Evolutionary conservation across 495 filamentous ascomycete genomes (phyloP).

Genomic region (Delitschia confertaspora): DNA sequence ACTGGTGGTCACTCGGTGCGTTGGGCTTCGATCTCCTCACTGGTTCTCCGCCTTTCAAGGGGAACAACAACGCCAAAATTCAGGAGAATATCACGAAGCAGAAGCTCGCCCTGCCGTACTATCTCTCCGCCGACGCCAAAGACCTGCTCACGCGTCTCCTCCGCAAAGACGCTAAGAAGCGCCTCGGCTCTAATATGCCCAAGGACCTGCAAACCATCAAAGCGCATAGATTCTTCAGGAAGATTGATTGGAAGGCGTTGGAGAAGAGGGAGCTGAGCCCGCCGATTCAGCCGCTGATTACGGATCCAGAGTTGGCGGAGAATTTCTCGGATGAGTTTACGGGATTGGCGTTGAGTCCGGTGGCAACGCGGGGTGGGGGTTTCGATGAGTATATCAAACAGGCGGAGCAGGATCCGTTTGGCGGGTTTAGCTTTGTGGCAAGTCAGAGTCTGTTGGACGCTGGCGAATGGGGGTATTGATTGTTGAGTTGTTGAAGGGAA

Average conservation of each 20-base stretch:
- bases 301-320: conserved; percentile 88
- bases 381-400: conserved; percentile 35
- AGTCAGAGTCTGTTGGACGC: conserved; percentile 67
- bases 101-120: conserved; percentile 81
- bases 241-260: conserved; percentile 84
- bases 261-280: conserved; percentile 68
- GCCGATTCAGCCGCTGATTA: conserved; percentile 85
- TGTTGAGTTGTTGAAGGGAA: too few species aligned
- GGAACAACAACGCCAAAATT: conserved; percentile 82
- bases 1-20: conserved; percentile 97
- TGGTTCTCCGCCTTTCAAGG: conserved; percentile 79
- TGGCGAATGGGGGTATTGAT: conserved; percentile 21
- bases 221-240: conserved; percentile 90
- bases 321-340: conserved; percentile 91
- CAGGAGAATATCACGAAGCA: conserved; percentile 87
- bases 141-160: conserved; percentile 82
- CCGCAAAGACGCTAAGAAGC: conserved; percentile 82
- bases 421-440: conserved; percentile 93
- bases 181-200: conserved; percentile 78
- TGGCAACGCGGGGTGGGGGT: conserved; percentile 53
- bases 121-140: conserved; percentile 79
- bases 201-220: conserved; percentile 81
- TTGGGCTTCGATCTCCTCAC: conserved; percentile 87
- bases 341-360: conserved; percentile 66
- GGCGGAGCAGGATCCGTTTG: conserved; percentile 63